Evolutionary conservation across 2,329 filamentous ascomycete genomes (phyloP), one percentile per base, ranked within the genome.

Genomic region (Neonectria ditissima): DNA sequence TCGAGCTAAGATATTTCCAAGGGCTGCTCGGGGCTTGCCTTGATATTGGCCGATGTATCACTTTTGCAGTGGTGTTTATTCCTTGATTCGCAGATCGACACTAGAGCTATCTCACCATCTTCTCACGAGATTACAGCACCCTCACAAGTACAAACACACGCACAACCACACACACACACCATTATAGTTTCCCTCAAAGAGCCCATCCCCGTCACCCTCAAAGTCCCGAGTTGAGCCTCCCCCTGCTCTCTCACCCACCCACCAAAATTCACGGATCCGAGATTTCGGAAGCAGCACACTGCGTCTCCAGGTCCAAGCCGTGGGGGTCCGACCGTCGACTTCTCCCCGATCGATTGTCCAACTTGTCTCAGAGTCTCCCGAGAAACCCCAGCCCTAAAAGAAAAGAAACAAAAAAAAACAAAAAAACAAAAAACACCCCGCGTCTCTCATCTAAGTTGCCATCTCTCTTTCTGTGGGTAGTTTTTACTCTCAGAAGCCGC

Each of bases 231-330:
- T 11, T 28, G 13, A 50, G 45, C 24, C 45, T 28, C 52, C 24
- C 16, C 45, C 28, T 41, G 47, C 41, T 59, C 41, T 59, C 48
- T 50, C 47, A 45, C n/a, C 26, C n/a, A 24, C 47, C 34, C 18
- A 45, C 37, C 28, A 20, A 24, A 47, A 51, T 16, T 30, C 47
- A 45, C 56, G 28, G 26, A 58, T 30, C 60, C 34, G 55, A 63
- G 55, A 54, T 41, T 32, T 54, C 28, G 54, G 55, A 53, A 58
- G 54, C 22, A n/a, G n/a, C n/a, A n/a, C n/a, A 41, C 57, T 37
- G 14, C 5, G n/a, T n/a, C 47, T 52, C 32, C 14, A 48, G 43
- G 50, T 39, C 26, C 34, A 44, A 50, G 32, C 43, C 43, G 52
- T 55, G 45, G 59, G 54, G 59, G 32, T 44, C 53, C 34, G 6